Evolutionary conservation across 768 basidiomycete species (phyloP), one percentile per base, ranked within the genome.

Genomic region (Russula sp.): DNA sequence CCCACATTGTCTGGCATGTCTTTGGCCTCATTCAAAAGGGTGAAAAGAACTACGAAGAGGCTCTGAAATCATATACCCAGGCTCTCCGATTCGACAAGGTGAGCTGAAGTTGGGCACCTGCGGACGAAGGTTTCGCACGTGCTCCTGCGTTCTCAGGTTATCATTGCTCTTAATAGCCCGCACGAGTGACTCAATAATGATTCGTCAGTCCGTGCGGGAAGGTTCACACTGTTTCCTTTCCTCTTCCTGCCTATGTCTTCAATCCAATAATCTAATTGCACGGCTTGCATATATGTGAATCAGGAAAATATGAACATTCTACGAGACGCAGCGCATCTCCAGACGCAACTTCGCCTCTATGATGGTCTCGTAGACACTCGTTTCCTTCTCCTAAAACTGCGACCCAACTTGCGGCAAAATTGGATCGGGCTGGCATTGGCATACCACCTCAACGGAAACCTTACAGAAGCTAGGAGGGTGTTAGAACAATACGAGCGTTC

Each of bases 1-100:
- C 92, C 20, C 94, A 98, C 70, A 98, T 99, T 70, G 88, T 87
- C 71, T 98, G 97, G 95, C 97, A 99, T 74, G 96, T 98, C 66
- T 90, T 93, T 71, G 97, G 93, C 32, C 87, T 99, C 69, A 85
- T 97, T 22, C 90, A 94, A 72, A 93, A 96, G 73, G 88, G 87
- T 9, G 90, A 97, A 72, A 94, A 90, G 74, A 93, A 96, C 70
- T 98, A 93, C 69, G 91, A 92, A 66, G 93, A 95, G 69, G 94
- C 97, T 0, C 79, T 93, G 69, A 90, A 93, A 69, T 94, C 93
- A 29, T 98, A 98, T 73, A 84, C 81, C 2, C 89, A 92, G 76
- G 96, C 95, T 2, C 76, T 95, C 66, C 81, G 82, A 63, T 90
- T 90, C 69, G 97, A 98, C 76, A 88, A 87, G 77, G 95, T 96